Percentiles rank a stretch among this genome's conserved stretches.
Evolutionary conservation across 2,329 filamentous ascomycete genomes (phyloP).

Genomic region (Hymenotorrendiella dingleyae): DNA sequence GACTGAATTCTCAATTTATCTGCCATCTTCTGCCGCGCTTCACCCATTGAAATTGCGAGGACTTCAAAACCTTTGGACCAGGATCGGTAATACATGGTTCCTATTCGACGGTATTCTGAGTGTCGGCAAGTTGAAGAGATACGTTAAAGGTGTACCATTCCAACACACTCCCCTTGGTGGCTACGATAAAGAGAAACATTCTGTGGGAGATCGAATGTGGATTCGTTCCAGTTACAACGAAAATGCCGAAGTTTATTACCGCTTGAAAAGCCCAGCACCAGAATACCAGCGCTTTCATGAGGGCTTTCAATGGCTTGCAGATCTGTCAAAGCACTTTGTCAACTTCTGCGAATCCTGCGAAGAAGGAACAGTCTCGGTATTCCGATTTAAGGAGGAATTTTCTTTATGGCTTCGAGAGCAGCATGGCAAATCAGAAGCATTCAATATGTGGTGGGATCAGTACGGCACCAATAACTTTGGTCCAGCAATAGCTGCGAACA

Average conservation of each 20-base stretch:
- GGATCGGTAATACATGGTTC: conserved; percentile 34
- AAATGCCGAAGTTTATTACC: conserved; percentile 53
- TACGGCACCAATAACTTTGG: conserved; percentile 58
- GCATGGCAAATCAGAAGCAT: conserved; percentile 38
- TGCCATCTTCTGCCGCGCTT: conserved; percentile 29
- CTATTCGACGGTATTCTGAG: conserved; percentile 58
- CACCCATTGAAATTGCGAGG: conserved; percentile 45
- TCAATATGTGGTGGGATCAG: conserved; percentile 49
- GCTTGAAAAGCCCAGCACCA: conserved; percentile 45
- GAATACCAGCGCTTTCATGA: conserved; percentile 59
- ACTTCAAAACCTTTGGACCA: conserved; percentile 45
- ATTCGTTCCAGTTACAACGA: conserved; percentile 49
- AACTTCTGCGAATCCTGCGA: conserved; percentile 44
- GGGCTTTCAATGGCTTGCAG: conserved; percentile 65
- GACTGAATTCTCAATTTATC: conserved; percentile 54
- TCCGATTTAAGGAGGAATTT: conserved; percentile 54
- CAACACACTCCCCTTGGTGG: conserved; percentile 57
- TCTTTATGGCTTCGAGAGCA: conserved; percentile 44
- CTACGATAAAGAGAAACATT: conserved; percentile 47
- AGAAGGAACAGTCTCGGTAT: conserved; percentile 39
- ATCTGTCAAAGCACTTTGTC: conserved; percentile 65
- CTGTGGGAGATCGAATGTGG: conserved; percentile 53
- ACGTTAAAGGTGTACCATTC: conserved; percentile 53
- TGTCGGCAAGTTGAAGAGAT: conserved; percentile 35
- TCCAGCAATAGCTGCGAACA: conserved; percentile 50